These are phyloP conservation scores for Fusarium praegraminearum DNA, from an alignment of 2,329 filamentous ascomycete species.

Conservation along the genomic window DNA sequence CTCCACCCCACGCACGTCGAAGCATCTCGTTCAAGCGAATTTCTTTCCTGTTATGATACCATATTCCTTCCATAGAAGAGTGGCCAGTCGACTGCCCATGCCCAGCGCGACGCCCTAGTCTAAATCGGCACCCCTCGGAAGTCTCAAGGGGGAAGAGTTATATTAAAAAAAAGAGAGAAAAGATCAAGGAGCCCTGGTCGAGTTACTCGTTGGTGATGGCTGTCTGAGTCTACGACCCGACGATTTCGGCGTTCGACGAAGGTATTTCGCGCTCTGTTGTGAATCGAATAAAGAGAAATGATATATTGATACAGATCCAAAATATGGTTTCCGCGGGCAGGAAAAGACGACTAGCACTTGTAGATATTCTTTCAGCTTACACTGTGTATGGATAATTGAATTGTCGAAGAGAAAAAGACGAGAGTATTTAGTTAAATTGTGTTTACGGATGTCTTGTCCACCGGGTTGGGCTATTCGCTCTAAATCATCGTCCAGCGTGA, in stretches of 20 bases:
- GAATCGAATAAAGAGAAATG: slow-evolving; percentile 41
- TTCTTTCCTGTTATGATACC: slow-evolving; percentile 51
- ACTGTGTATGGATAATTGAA: slow-evolving; percentile 25
- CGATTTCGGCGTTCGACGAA: slow-evolving; percentile 12
- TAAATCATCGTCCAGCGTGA: background rate
- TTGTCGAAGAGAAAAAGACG: background rate
- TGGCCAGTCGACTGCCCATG: slow-evolving; percentile 23
- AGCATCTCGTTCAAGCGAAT: slow-evolving; percentile 38
- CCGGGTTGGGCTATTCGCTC: background rate
- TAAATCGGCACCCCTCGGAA: slow-evolving; percentile 13
- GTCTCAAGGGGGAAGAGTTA: slow-evolving; percentile 16
- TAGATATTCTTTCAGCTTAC: slow-evolving; percentile 31
- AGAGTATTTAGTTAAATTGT: background rate
- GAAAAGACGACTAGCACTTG: slow-evolving; percentile 8
- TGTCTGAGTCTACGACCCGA: slow-evolving; percentile 10
- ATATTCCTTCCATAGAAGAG: slow-evolving; percentile 49
- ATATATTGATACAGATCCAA: slow-evolving; percentile 17
- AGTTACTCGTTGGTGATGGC: slow-evolving; percentile 9
- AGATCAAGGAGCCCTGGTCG: slow-evolving; percentile 25
- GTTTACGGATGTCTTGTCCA: background rate
- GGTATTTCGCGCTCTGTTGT: slow-evolving; percentile 20
- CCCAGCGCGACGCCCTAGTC: slow-evolving; percentile 34
- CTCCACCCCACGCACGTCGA: background rate
- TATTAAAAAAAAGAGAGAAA: slow-evolving; percentile 8
- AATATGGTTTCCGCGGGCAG: slow-evolving; percentile 8